A percentile compares a stretch with the other conserved stretches of the same genome.
These are phyloP conservation scores for Didymella lethalis DNA, from an alignment of 2,329 filamentous ascomycete species.

Conservation along the genomic window DNA sequence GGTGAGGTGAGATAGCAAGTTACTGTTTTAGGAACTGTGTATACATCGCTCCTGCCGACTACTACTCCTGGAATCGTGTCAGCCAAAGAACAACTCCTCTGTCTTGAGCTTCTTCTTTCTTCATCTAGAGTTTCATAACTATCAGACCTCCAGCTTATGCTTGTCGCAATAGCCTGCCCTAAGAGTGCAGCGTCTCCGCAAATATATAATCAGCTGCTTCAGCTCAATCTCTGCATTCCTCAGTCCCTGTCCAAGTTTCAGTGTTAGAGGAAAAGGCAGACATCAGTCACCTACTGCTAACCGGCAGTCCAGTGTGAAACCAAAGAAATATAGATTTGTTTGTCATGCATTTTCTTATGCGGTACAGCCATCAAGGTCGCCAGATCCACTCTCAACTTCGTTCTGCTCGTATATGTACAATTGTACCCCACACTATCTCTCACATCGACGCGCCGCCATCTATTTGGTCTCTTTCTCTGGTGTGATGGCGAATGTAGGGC, in stretches of 20 bases:
- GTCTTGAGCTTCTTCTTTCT: too few species aligned
- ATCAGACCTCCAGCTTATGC: too few species aligned
- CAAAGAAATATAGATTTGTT: slow-evolving; percentile 22
- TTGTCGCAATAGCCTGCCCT: too few species aligned
- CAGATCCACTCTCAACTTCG: slow-evolving; percentile 2
- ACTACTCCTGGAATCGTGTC: not conserved
- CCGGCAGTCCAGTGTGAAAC: not conserved
- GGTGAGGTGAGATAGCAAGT: not conserved
- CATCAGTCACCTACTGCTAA: too few species aligned
- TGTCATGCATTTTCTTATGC: slow-evolving; percentile 19
- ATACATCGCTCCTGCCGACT: not conserved
- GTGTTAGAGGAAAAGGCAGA: too few species aligned
- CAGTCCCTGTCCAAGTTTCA: too few species aligned
- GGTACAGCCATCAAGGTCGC: slow-evolving; percentile 10
- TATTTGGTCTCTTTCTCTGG: slow-evolving; percentile 71
- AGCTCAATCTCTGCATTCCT: too few species aligned
- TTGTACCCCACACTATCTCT: slow-evolving; percentile 8
- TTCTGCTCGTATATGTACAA: slow-evolving; percentile 28
- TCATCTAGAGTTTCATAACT: too few species aligned
- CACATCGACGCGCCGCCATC: not conserved
- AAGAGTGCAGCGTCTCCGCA: too few species aligned
- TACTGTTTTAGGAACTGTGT: not conserved
- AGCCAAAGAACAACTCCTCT: not conserved
- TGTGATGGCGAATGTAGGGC: slow-evolving; percentile 78
- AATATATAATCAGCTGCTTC: too few species aligned